Conservation (phyloP, 139 green algal species). For the Chlamydomonas eustigma region DNA sequence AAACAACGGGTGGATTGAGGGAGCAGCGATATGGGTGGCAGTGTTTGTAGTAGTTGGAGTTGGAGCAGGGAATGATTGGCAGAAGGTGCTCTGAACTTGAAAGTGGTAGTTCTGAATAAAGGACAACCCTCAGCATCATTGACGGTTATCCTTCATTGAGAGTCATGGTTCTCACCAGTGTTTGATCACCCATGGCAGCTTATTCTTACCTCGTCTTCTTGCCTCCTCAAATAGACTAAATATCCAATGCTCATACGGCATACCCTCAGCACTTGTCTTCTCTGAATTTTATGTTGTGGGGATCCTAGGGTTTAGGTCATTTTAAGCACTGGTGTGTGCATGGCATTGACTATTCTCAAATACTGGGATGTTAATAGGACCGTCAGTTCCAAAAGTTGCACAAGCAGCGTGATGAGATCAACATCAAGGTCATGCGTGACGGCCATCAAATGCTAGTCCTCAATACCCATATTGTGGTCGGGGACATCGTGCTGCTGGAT, state of each 20-base stretch:
- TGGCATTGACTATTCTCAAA: too few species aligned
- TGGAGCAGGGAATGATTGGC: conserved; percentile 89
- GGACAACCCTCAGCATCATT: too few species aligned
- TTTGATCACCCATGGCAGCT: neutral
- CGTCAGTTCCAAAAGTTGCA: conserved; percentile 93
- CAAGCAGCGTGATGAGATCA: conserved; percentile 78
- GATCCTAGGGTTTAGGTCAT: too few species aligned
- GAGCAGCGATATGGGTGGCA: conserved; percentile 90
- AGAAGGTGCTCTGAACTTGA: conserved; percentile 56
- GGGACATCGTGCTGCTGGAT: conserved; percentile 86
- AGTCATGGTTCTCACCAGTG: neutral
- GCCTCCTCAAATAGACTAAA: too few species aligned
- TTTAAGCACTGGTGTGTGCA: too few species aligned
- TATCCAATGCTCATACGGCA: too few species aligned
- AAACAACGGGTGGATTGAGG: conserved; percentile 83
- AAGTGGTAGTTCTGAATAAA: neutral
- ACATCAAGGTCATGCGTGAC: conserved; percentile 75
- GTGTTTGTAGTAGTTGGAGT: conserved; percentile 85
- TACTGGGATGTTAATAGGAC: too few species aligned
- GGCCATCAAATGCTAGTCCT: conserved; percentile 51
- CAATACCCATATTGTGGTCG: conserved; percentile 85
- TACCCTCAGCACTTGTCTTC: too few species aligned
- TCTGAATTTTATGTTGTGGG: too few species aligned
- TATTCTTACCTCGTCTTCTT: neutral
- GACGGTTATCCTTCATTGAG: too few species aligned